Conservation (phyloP, 2,329 filamentous ascomycete species). For the Aspergillus brunneoviolaceus region DNA sequence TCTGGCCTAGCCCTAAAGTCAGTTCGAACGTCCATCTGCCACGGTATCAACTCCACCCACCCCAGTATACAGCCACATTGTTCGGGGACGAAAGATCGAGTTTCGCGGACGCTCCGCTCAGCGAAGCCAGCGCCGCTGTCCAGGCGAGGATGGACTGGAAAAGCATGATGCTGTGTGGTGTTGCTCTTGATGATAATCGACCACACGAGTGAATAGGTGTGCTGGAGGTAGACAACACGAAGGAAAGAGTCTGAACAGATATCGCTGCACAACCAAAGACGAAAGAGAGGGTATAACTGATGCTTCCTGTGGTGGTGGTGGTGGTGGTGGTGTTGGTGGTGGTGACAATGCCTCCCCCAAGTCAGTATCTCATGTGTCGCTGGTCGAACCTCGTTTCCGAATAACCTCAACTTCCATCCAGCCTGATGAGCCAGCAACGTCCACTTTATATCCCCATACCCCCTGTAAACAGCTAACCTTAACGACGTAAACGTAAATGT, state of each 20-base stretch:
- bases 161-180: slow-evolving; percentile 26
- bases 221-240: too few species aligned
- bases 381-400: not conserved
- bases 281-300: not conserved
- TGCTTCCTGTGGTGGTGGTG: not conserved
- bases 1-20: slow-evolving; percentile 51
- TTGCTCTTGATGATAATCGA: not conserved
- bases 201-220: too few species aligned
- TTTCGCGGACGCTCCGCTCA: slow-evolving; percentile 38
- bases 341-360: not conserved
- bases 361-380: not conserved
- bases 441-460: too few species aligned
- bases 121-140: slow-evolving; percentile 29
- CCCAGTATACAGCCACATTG: slow-evolving; percentile 69
- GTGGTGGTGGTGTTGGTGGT: too few species aligned
- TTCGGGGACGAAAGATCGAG: slow-evolving; percentile 47
- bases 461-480: too few species aligned
- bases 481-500: too few species aligned
- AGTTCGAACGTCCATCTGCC: not conserved
- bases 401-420: not conserved
- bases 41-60: slow-evolving; percentile 18
- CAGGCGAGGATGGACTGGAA: slow-evolving; percentile 26
- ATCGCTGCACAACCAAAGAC: not conserved
- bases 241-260: too few species aligned
- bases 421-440: too few species aligned